Percentiles rank a stretch among this genome's conserved stretches.
Evolutionary conservation across 768 basidiomycete species (phyloP).

Genomic region (Hemileccinum rubropunctum): DNA sequence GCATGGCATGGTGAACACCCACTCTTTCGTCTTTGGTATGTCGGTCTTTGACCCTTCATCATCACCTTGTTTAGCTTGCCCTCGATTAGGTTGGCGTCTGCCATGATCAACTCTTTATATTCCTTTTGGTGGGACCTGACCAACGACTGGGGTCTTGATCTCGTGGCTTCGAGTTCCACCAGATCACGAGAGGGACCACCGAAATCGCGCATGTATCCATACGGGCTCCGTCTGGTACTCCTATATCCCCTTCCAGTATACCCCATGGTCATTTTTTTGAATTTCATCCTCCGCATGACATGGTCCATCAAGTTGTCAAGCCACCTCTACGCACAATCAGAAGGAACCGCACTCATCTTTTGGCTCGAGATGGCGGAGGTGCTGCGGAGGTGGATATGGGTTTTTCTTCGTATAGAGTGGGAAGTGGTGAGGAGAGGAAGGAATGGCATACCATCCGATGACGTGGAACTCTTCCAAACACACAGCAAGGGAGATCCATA

Average conservation of each 20-base stretch:
- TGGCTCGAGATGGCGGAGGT: constrained; percentile 90
- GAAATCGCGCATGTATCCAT: constrained; percentile 46
- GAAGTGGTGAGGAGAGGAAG: constrained; percentile 68
- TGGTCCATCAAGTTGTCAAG: constrained; percentile 91
- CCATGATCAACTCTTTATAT: constrained; percentile 85
- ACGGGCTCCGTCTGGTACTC: constrained; percentile 71
- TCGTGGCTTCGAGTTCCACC: constrained; percentile 48
- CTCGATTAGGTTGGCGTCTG: constrained; percentile 69
- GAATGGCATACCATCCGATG: constrained; percentile 7
- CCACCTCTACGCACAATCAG: constrained; percentile 76
- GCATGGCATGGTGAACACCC: constrained; percentile 75
- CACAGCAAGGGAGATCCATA: constrained; percentile 12
- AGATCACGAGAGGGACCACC: constrained; percentile 34
- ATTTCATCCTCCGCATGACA: constrained; percentile 85
- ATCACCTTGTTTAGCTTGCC: constrained; percentile 1
- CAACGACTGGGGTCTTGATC: constrained; percentile 92
- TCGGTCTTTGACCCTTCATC: not conserved
- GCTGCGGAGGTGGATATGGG: constrained; percentile 95
- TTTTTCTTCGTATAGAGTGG: constrained; percentile 96
- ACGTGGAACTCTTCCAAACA: constrained; percentile 14
- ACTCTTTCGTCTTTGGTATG: constrained; percentile 84
- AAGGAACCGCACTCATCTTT: constrained; percentile 83
- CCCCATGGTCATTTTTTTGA: constrained; percentile 76
- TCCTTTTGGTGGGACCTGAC: constrained; percentile 99
- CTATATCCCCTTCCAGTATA: constrained; percentile 83